Percentiles rank a stretch among this genome's conserved stretches.
Conservation (phyloP, 2,329 filamentous ascomycete genomes). For the Verticillium albo-atrum region DNA sequence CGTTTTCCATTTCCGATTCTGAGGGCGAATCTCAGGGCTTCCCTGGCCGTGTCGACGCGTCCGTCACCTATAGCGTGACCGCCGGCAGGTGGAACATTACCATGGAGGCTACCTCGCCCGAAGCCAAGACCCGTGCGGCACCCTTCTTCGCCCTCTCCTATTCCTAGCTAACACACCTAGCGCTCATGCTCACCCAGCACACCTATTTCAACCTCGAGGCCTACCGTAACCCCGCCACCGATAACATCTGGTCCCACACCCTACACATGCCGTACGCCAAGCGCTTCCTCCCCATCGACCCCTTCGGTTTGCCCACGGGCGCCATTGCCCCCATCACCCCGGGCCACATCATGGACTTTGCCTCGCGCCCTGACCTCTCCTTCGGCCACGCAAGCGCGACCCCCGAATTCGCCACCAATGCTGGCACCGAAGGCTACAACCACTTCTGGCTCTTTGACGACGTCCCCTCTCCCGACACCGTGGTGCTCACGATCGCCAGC, state of each 20-base stretch:
- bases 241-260: slow-evolving; percentile 56
- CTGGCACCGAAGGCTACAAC: slow-evolving; percentile 65
- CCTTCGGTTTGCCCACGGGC: slow-evolving; percentile 55
- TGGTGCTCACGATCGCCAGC: slow-evolving; percentile 53
- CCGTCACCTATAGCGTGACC: slow-evolving; percentile 58
- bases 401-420: slow-evolving; percentile 56
- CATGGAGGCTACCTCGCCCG: slow-evolving; percentile 53
- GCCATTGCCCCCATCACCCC: slow-evolving; percentile 53
- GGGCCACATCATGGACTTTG: slow-evolving; percentile 56
- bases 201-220: slow-evolving; percentile 67
- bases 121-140: slow-evolving; percentile 35
- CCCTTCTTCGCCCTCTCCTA: background rate
- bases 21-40: slow-evolving; percentile 55
- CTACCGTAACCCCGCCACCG: slow-evolving; percentile 52
- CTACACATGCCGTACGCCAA: slow-evolving; percentile 59
- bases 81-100: slow-evolving; percentile 54
- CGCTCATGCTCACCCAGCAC: slow-evolving; percentile 62
- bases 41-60: slow-evolving; percentile 55
- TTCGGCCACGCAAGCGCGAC: slow-evolving; percentile 57
- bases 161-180: slow-evolving; percentile 13
- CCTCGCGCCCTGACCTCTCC: slow-evolving; percentile 52
- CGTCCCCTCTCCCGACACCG: slow-evolving; percentile 26
- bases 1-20: slow-evolving; percentile 60
- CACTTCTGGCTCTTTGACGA: slow-evolving; percentile 46
- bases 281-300: slow-evolving; percentile 52